Base-by-base conservation (phyloP, 116 monocot species). In the Trichopus zeylanicus region DNA sequence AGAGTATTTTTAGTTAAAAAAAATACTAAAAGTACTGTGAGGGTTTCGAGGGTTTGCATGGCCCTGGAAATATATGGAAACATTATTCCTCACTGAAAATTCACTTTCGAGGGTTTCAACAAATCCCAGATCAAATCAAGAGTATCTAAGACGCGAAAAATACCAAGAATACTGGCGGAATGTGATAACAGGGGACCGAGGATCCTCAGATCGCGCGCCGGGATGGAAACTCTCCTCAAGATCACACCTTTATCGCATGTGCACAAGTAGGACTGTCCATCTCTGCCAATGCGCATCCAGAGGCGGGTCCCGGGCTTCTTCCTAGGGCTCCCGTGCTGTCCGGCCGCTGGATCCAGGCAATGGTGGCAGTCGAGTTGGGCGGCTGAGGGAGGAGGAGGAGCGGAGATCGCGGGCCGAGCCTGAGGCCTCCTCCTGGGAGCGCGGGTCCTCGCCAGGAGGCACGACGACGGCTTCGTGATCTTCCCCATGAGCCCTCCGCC, bases 111-210 rank as follows among this genome's bases (percentile, higher is more conserved):
- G 42, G 42, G 42, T 42, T 42, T 42, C 42, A 42, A 16, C 18
- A 0, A n/a, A 22, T 38, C 24, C 15, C 34, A 38, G 16, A 37
- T 26, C 13, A 2, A n/a, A 60, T 7, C 24, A 26, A 13, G 26
- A 0, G 1, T 26, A 2, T 53, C 1, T 24, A 21, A 6, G 31
- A 4, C 52, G 56, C 48, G 25, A 6, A 1, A 26, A n/a, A 53
- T 2, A 78, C 78, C 68, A 11, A 78, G 51, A 21, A 78, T 78
- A 46, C 56, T 78, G 38, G 78, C 68, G 10, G 78, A 78, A 5
- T 64, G 67, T 22, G 78, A 72, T 48, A 73, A 78, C 1, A 78
- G 53, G 5, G 78, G 78, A 6, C 78, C 78, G 16, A 73, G 78
- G 23, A 78, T 68, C 33, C 78, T 63, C 27, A 78, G 68, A 51